Conservation (phyloP, 1,139 yeast genomes). For the Candida tetrigidarum region DNA sequence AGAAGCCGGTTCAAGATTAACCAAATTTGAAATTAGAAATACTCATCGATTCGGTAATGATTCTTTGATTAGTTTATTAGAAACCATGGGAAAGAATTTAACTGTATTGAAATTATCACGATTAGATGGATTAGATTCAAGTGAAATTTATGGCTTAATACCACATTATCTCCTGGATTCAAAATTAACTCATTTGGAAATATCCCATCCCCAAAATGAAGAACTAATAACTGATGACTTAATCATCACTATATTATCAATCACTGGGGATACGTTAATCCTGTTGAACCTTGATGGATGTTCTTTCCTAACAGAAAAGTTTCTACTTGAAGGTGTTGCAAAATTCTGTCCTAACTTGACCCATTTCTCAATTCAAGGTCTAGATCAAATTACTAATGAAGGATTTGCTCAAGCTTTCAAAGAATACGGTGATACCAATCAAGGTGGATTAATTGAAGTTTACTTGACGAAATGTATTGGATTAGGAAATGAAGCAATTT, state of each 20-base stretch:
- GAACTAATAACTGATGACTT: slow-evolving; percentile 75
- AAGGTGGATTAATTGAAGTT: slow-evolving; percentile 64
- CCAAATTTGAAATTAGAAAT: slow-evolving; percentile 64
- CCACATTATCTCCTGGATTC: slow-evolving; percentile 60
- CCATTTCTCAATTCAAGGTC: slow-evolving; percentile 51
- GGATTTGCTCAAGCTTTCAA: slow-evolving; percentile 64
- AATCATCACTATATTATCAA: slow-evolving; percentile 62
- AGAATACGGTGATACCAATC: slow-evolving; percentile 38
- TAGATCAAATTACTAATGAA: slow-evolving; percentile 68
- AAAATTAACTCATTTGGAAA: slow-evolving; percentile 59
- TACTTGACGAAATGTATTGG: slow-evolving; percentile 68
- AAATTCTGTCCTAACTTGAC: slow-evolving; percentile 60
- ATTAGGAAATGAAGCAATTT: slow-evolving; percentile 64
- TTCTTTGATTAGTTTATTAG: slow-evolving; percentile 64
- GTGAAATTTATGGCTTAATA: slow-evolving; percentile 61
- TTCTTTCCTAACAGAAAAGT: slow-evolving; percentile 66
- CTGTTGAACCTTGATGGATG: slow-evolving; percentile 74
- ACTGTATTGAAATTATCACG: slow-evolving; percentile 56
- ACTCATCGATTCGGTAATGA: slow-evolving; percentile 83
- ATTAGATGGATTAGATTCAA: slow-evolving; percentile 69
- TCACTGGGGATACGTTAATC: slow-evolving; percentile 63
- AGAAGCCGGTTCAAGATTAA: slow-evolving; percentile 32
- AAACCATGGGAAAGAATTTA: slow-evolving; percentile 61
- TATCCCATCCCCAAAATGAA: slow-evolving; percentile 69
- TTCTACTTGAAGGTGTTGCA: slow-evolving; percentile 60